Evolutionary conservation across 1,139 yeast species (phyloP).

Genomic region (Schizosaccharomyces versatilis): DNA sequence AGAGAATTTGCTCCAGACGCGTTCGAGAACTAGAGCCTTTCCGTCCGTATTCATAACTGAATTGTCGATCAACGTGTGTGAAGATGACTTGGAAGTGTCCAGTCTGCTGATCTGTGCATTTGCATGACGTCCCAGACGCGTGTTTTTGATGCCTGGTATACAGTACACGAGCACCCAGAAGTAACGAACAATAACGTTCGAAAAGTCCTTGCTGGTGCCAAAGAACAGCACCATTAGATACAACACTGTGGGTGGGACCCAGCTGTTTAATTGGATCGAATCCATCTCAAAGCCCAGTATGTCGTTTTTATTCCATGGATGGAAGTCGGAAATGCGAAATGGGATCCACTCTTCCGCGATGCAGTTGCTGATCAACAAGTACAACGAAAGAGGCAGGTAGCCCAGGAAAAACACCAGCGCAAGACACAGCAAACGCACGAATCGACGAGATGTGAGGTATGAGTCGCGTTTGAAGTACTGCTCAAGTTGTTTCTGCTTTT

Average conservation of each 20-base stretch:
- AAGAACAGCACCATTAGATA: neutral
- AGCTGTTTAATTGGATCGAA: neutral
- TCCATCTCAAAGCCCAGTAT: neutral
- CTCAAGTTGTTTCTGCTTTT: neutral
- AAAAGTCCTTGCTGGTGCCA: neutral
- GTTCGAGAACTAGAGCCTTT: neutral
- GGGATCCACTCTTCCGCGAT: neutral
- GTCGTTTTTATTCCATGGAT: neutral
- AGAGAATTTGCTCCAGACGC: conserved; percentile 1
- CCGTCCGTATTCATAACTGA: neutral
- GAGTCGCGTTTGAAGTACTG: conserved; percentile 1
- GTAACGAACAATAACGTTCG: neutral
- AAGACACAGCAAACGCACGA: neutral
- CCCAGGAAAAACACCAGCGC: neutral
- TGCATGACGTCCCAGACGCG: conserved; percentile 1
- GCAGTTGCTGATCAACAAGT: neutral
- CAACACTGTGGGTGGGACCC: conserved; percentile 1
- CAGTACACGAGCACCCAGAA: neutral
- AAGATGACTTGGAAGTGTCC: neutral
- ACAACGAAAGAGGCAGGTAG: neutral
- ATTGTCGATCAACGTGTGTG: neutral
- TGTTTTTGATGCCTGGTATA: neutral
- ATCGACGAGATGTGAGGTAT: neutral
- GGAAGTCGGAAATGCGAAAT: neutral
- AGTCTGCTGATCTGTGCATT: neutral